These are phyloP conservation scores for Coemansia reversa DNA, from an alignment of 192 early-diverging fungal genomes.

Conservation along the genomic window DNA sequence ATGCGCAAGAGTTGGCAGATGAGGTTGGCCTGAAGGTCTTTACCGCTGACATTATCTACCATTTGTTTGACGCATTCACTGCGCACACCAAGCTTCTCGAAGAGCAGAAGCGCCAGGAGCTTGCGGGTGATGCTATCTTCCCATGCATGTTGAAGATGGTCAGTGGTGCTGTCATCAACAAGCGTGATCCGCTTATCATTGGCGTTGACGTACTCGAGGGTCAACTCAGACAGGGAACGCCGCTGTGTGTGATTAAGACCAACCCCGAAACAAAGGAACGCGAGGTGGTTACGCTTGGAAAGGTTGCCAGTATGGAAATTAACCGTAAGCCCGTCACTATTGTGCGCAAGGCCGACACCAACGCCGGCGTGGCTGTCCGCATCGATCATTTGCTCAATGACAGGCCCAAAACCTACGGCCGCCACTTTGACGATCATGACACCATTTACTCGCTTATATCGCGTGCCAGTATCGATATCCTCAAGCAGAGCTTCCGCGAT, in stretches of 20 bases:
- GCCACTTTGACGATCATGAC: conserved; percentile 87
- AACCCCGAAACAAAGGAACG: conserved; percentile 71
- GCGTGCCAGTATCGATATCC: conserved; percentile 87
- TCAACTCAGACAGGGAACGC: conserved; percentile 82
- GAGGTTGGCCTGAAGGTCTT: conserved; percentile 90
- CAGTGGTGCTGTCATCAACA: conserved; percentile 88
- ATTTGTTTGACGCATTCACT: conserved; percentile 93
- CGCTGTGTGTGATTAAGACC: conserved; percentile 81
- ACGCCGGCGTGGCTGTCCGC: conserved; percentile 87
- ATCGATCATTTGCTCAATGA: conserved; percentile 84
- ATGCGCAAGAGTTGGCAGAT: conserved; percentile 88
- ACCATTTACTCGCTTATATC: conserved; percentile 80
- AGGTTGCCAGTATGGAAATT: conserved; percentile 87
- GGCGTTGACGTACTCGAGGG: conserved; percentile 97
- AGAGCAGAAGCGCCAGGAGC: conserved; percentile 86
- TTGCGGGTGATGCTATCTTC: conserved; percentile 89
- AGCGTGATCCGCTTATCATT: conserved; percentile 90
- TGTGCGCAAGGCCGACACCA: conserved; percentile 78
- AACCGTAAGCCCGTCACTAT: conserved; percentile 84
- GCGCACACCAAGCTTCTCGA: conserved; percentile 74
- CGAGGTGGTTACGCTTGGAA: conserved; percentile 76
- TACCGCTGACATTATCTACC: conserved; percentile 99
- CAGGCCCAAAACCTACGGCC: conserved; percentile 84
- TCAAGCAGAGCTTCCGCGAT: conserved; percentile 91
- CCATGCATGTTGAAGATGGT: conserved; percentile 91